Conservation (phyloP, 2,329 filamentous ascomycete genomes). For the Apiospora sp. region DNA sequence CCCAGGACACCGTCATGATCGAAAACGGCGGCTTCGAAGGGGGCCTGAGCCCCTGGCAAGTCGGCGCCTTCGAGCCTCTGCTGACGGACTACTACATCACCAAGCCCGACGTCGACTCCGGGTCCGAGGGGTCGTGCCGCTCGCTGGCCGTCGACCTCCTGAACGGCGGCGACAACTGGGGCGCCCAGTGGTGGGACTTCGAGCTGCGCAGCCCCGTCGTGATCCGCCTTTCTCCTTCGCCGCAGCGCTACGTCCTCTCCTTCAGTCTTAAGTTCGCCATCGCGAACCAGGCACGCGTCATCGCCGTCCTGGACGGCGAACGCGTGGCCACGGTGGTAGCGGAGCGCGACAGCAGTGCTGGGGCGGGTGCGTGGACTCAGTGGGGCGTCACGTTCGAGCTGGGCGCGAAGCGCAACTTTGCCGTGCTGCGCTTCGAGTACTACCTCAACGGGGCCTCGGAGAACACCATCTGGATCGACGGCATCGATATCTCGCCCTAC, state of each 20-base stretch:
- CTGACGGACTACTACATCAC: constrained; percentile 20
- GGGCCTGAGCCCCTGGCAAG: constrained; percentile 9
- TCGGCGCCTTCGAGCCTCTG: constrained; percentile 6
- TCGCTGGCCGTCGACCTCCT: background rate
- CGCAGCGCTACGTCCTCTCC: background rate
- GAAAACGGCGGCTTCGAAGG: constrained; percentile 19
- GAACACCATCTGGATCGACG: constrained; percentile 28
- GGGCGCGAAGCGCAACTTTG: background rate
- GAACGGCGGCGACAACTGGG: constrained; percentile 14
- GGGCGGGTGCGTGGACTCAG: constrained; percentile 2
- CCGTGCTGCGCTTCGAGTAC: constrained; percentile 20
- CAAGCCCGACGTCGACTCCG: background rate
- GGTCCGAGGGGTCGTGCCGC: constrained; percentile 3
- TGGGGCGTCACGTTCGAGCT: constrained; percentile 17
- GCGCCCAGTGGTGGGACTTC: constrained; percentile 8
- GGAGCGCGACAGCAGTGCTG: background rate
- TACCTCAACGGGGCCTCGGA: constrained; percentile 19
- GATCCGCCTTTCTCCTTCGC: background rate
- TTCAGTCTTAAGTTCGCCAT: constrained; percentile 14
- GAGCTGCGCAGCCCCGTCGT: constrained; percentile 5
- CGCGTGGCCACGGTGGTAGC: constrained; percentile 22
- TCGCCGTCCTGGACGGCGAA: background rate
- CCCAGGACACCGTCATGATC: background rate
- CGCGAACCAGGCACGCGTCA: constrained; percentile 8
- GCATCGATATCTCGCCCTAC: constrained; percentile 22